These are phyloP conservation scores for Phyllosticta capitalensis DNA, from an alignment of 2,329 filamentous ascomycete genomes.

Conservation along the genomic window DNA sequence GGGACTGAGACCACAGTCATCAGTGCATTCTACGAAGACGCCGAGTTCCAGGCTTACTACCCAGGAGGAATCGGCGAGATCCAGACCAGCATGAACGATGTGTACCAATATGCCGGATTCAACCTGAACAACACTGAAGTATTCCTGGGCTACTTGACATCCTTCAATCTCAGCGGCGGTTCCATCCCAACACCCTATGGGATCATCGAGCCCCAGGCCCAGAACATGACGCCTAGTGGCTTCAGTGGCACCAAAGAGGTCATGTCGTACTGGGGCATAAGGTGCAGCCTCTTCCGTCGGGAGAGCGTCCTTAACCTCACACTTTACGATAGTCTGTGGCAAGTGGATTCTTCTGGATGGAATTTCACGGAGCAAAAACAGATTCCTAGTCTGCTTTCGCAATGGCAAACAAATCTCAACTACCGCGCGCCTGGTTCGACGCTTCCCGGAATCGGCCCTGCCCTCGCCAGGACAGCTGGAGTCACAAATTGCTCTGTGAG, in stretches of 20 bases:
- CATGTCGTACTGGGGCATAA: background rate
- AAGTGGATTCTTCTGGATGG: too few species aligned
- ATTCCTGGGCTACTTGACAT: background rate
- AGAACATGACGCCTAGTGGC: background rate
- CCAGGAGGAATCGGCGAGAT: background rate
- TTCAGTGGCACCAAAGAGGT: background rate
- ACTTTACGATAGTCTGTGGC: too few species aligned
- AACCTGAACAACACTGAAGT: background rate
- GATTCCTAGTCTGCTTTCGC: background rate
- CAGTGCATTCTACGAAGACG: background rate
- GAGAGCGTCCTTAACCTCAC: background rate
- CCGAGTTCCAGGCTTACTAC: background rate
- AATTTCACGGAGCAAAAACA: background rate
- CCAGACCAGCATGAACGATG: background rate
- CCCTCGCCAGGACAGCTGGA: background rate
- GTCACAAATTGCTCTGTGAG: background rate
- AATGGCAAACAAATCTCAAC: constrained; percentile 2
- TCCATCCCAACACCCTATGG: background rate
- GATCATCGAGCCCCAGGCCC: background rate
- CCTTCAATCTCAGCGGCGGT: background rate
- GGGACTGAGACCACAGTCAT: background rate
- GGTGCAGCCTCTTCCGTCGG: background rate
- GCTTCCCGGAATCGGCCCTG: background rate
- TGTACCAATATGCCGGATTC: background rate
- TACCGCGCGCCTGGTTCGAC: background rate